phyloP scores from a whole-genome alignment of 768 basidiomycete species.

The Ephemerocybe angulata region DNA sequence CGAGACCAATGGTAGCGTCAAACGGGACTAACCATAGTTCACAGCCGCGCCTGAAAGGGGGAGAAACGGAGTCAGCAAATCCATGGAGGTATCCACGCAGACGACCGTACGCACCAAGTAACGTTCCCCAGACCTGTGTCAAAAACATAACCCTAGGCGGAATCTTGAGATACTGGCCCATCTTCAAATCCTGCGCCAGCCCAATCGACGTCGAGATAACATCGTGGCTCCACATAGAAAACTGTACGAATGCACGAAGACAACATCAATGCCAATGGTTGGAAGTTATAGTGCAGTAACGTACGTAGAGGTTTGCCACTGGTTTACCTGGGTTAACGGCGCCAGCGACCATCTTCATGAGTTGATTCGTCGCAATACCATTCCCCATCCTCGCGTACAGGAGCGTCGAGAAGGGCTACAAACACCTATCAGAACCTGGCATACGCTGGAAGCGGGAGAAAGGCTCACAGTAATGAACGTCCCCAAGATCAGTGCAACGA shows the following conservation, averaged over 20 bases:
- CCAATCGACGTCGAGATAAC: slow-evolving; percentile 52
- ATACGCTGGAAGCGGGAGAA: neutral
- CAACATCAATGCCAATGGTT: neutral
- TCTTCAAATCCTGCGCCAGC: slow-evolving; percentile 62
- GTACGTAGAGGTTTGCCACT: slow-evolving; percentile 66
- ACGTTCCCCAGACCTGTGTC: slow-evolving; percentile 64
- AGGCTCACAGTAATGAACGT: slow-evolving; percentile 35
- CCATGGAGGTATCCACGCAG: neutral
- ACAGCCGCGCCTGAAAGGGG: slow-evolving; percentile 33
- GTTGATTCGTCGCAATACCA: slow-evolving; percentile 7
- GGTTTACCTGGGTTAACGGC: slow-evolving; percentile 60
- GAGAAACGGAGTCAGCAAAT: neutral
- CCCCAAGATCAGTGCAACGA: slow-evolving; percentile 52
- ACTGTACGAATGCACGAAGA: slow-evolving; percentile 31
- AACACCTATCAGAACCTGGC: slow-evolving; percentile 11
- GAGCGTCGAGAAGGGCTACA: slow-evolving; percentile 6
- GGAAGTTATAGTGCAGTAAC: slow-evolving; percentile 11
- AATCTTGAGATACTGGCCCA: slow-evolving; percentile 69
- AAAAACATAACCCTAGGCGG: slow-evolving; percentile 65
- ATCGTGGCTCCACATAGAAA: slow-evolving; percentile 68
- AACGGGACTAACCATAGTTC: slow-evolving; percentile 31
- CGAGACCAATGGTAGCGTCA: neutral
- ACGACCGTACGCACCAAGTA: slow-evolving; percentile 44
- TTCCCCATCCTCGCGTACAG: slow-evolving; percentile 7
- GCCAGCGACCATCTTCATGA: slow-evolving; percentile 67